Percentiles rank a stretch among this genome's conserved stretches.
Evolutionary conservation across 2,329 filamentous ascomycete species (phyloP).

Genomic region (Apiospora marii): DNA sequence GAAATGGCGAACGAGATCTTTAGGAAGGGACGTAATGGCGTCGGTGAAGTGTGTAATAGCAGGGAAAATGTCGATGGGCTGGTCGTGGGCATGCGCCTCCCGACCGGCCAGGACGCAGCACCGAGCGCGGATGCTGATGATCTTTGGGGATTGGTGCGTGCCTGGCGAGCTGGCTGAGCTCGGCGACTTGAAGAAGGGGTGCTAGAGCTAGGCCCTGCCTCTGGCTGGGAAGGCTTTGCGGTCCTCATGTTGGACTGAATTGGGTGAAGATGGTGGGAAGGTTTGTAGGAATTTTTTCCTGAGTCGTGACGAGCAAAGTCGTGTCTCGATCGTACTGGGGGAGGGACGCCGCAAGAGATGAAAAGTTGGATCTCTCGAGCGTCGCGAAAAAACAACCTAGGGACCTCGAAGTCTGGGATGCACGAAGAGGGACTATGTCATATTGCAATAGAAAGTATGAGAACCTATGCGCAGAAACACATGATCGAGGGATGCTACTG

Average conservation of each 20-base stretch:
- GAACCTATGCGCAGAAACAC: constrained; percentile 21
- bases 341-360: constrained; percentile 20
- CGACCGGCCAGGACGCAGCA: constrained; percentile 52
- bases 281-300: background rate
- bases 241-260: constrained; percentile 58
- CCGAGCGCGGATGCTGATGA: constrained; percentile 52
- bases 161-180: constrained; percentile 70
- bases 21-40: constrained; percentile 88
- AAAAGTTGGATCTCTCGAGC: constrained; percentile 21
- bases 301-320: constrained; percentile 5
- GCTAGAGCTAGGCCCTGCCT: constrained; percentile 41
- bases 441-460: constrained; percentile 20
- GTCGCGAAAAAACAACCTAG: constrained; percentile 11
- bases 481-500: constrained; percentile 16
- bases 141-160: constrained; percentile 69
- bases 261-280: constrained; percentile 17
- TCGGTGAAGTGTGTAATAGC: constrained; percentile 83
- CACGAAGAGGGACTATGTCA: constrained; percentile 17
- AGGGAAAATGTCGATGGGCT: constrained; percentile 72
- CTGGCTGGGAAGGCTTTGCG: constrained; percentile 53
- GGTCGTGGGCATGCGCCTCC: constrained; percentile 58
- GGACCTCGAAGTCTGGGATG: constrained; percentile 20
- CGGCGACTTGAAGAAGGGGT: constrained; percentile 61
- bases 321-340: constrained; percentile 18
- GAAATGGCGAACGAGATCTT: constrained; percentile 94